Evolutionary conservation across 2,329 filamentous ascomycete species (phyloP), one percentile per base, ranked within the genome.

Genomic region (Cladosporium cucumerinum): DNA sequence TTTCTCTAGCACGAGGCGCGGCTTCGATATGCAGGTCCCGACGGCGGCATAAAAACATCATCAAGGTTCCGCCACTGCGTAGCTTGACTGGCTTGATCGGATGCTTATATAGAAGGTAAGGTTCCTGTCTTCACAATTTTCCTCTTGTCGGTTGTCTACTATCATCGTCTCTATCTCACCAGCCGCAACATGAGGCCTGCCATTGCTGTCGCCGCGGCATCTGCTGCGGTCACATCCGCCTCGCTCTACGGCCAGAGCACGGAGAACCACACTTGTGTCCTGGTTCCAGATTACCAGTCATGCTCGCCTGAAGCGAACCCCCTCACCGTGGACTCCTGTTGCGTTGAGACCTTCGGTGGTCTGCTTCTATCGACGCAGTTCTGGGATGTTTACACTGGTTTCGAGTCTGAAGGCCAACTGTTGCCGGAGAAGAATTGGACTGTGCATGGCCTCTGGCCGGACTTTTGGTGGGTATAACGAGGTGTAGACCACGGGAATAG

Each of bases 321-420:
- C 11, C 48, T 49, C 6, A 67, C 46, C 21, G 83, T 85, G 36
- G 86, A 89, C 71, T 83, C 83, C 1, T 89, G 87, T 80, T 89
- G 87, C 70, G 81, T 81, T 18, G 87, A 89, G 78, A 89, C 87
- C 0, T 89, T 79, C 69, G 87, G 87, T 30, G 87, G 87, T 4
- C 79, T 89, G 5, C 72, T 89, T 69, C 78, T 89, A 2, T 79
- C 78, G 64, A 89, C 87, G 0, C 87, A 89, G 68, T 87, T 86
- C 74, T 90, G 87, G 87, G 78, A 82, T 69, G 86, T 85, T 0
- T 86, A 87, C 72, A 89, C 87, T 0, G 87, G 86, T 2, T 79
- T 82, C 34, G 87, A 89, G 72, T 72, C 75, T 14, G 62, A 83
- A 64, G 85, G 85, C 11, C 87, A 90, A 72, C 72, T 86, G 25